Conservation (phyloP, 305 asterid genomes). For the Solanum chacoense region DNA sequence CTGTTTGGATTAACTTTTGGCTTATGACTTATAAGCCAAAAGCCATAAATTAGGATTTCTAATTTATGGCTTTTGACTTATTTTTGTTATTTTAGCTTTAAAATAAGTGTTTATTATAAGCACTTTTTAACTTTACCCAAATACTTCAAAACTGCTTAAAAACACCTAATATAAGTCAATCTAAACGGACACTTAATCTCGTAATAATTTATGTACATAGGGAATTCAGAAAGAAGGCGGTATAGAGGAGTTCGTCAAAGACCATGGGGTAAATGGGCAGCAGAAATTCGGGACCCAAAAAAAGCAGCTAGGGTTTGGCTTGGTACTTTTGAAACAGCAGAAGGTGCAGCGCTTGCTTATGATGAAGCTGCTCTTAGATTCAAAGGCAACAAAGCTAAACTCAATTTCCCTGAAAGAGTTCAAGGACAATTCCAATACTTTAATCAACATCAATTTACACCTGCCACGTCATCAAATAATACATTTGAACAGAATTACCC, state of each 20-base stretch:
- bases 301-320: slow-evolving; percentile 93
- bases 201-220: neutral
- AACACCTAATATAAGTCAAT: too few relatives aligned
- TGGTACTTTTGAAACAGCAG: slow-evolving; percentile 71
- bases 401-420: slow-evolving; percentile 80
- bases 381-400: slow-evolving; percentile 85
- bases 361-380: slow-evolving; percentile 76
- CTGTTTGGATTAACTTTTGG: too few relatives aligned
- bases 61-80: too few relatives aligned
- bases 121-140: too few relatives aligned
- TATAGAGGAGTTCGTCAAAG: slow-evolving; percentile 83
- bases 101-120: too few relatives aligned
- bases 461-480: neutral
- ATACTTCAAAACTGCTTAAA: too few relatives aligned
- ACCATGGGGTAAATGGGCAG: slow-evolving; percentile 93
- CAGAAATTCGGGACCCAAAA: slow-evolving; percentile 75
- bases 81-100: too few relatives aligned
- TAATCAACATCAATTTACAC: neutral
- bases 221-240: slow-evolving; percentile 43
- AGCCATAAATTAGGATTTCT: too few relatives aligned
- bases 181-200: neutral
- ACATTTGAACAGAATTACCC: neutral
- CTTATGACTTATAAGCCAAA: too few relatives aligned
- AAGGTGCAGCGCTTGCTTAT: slow-evolving; percentile 78
- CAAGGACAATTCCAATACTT: slow-evolving; percentile 34